Evolutionary conservation across 805 yeast genomes (phyloP), one percentile per base, ranked within the genome.

Genomic region (Monosporozyma aquatica): DNA sequence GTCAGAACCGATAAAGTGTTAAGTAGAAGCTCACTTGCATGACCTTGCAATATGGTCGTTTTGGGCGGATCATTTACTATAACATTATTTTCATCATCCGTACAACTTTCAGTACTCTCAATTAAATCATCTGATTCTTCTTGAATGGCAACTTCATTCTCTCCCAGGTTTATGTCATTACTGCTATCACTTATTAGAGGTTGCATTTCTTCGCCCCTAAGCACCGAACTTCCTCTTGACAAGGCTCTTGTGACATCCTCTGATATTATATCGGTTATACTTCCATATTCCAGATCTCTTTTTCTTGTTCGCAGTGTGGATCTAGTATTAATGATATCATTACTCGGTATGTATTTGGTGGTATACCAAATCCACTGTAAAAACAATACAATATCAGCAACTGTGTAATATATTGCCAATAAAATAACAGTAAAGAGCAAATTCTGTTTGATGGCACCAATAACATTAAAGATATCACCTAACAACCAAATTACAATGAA

Each of bases 401-500:
- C 59, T 0, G 97, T 89, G 61, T 92, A 92, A 64, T 92, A 92
- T 0, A 90, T 74, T 1, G 97, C 97, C 45, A 92, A 71, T 6
- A 89, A 75, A 46, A 83, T 80, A 95, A 92, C 92, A 0, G 98
- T 92, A 18, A 96, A 95, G 48, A 92, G 69, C 2, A 90, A 87
- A 9, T 87, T 86, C 64, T 92, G 97, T 49, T 89, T 61, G 2
- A 87, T 69, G 1, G 96, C 87, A 7, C 98, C 98, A 20, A 89
- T 61, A 11, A 89, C 90, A 56, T 92, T 92, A 66, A 92, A 90
- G 0, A 90, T 76, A 63, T 92, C 98, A 38, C 97, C 98, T 1
- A 82, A 76, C 23, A 92, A 70, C 98, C 98, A 92, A 20, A 92
- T 70, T 6, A 87, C 74, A 20, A 92, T 85, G 62, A 92, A 92